Percentiles rank a stretch among this genome's conserved stretches.
Conservation (phyloP, 768 basidiomycete species). For the Pisolithus marmoratus region DNA sequence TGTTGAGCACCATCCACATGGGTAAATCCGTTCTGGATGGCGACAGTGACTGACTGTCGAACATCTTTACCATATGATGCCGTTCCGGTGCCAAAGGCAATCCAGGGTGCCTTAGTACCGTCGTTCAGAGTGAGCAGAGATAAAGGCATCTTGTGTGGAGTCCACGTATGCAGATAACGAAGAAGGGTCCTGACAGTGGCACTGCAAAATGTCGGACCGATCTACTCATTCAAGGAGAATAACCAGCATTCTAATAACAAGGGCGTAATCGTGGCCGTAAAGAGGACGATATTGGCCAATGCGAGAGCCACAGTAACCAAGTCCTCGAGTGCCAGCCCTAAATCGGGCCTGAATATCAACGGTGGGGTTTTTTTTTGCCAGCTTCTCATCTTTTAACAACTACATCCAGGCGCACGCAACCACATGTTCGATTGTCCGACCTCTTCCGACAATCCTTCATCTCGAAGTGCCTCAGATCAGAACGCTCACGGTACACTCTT, state of each 20-base stretch:
- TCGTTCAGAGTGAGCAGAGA: slow-evolving; percentile 47
- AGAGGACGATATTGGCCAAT: too few relatives aligned
- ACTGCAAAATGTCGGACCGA: background rate
- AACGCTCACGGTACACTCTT: slow-evolving; percentile 41
- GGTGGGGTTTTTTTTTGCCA: background rate
- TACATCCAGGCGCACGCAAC: slow-evolving; percentile 42
- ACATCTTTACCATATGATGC: slow-evolving; percentile 45
- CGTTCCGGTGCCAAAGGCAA: slow-evolving; percentile 61
- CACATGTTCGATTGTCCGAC: slow-evolving; percentile 50
- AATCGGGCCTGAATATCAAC: slow-evolving; percentile 21
- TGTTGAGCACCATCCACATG: slow-evolving; percentile 63
- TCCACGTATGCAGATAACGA: slow-evolving; percentile 2
- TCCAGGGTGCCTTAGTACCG: slow-evolving; percentile 46
- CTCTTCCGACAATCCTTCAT: slow-evolving; percentile 43
- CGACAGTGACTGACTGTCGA: slow-evolving; percentile 31
- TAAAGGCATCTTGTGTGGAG: slow-evolving; percentile 18
- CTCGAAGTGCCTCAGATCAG: slow-evolving; percentile 51
- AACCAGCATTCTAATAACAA: too few relatives aligned
- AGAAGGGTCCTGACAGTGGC: background rate
- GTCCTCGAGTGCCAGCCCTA: slow-evolving; percentile 53
- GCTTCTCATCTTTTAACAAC: slow-evolving; percentile 61
- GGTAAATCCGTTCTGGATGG: slow-evolving; percentile 51
- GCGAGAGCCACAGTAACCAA: too few relatives aligned
- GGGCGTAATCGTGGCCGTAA: too few relatives aligned
- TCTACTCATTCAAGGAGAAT: too few relatives aligned